Evolutionary conservation across 2,329 filamentous ascomycete species (phyloP).

Genomic region (Emergomyces orientalis): DNA sequence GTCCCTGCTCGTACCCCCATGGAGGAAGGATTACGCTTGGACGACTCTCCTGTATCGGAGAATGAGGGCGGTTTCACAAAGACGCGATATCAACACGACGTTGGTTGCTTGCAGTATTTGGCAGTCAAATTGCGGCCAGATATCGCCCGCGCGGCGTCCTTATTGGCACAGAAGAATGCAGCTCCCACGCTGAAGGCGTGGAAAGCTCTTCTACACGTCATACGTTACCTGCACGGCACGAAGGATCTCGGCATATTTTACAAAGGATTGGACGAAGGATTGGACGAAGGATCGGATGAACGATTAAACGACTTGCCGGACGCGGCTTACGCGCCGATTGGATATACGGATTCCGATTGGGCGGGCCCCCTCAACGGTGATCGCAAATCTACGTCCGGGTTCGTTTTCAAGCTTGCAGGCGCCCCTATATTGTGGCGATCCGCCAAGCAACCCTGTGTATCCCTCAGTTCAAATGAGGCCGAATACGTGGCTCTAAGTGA

Average conservation of each 20-base stretch:
- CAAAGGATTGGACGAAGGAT: neutral
- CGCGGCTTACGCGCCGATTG: neutral
- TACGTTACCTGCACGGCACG: neutral
- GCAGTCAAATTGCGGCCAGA: neutral
- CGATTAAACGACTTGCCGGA: neutral
- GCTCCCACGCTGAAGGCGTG: neutral
- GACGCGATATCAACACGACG: neutral
- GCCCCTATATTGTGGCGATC: slow-evolving; percentile 12
- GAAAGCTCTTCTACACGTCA: neutral
- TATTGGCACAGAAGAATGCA: neutral
- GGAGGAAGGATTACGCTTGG: neutral
- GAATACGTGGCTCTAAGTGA: slow-evolving; percentile 14
- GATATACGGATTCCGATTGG: neutral
- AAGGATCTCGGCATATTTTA: neutral
- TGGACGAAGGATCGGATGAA: too few relatives aligned
- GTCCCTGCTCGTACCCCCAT: neutral
- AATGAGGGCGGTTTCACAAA: neutral
- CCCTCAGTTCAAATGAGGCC: slow-evolving; percentile 13
- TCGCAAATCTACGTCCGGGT: slow-evolving; percentile 9
- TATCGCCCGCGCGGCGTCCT: neutral
- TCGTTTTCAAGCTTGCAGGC: slow-evolving; percentile 10
- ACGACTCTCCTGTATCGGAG: neutral
- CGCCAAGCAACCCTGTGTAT: slow-evolving; percentile 11
- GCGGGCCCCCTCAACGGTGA: neutral
- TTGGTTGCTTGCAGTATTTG: neutral